These are phyloP conservation scores for Puccinellia tenuiflora DNA, from an alignment of 176 grass and related monocot species.

Conservation along the genomic window DNA sequence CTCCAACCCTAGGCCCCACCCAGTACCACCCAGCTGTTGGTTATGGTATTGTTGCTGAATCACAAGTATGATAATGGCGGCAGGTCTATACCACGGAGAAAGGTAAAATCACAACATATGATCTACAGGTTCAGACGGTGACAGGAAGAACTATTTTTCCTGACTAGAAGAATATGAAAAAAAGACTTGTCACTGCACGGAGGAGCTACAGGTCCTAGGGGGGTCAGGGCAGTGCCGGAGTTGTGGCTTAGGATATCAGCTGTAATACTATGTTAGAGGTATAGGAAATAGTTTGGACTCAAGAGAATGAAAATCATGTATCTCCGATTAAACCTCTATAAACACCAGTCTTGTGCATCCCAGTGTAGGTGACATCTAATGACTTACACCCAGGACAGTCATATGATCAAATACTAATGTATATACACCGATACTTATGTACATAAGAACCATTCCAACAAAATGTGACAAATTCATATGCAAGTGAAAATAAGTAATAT, in stretches of 20 bases:
- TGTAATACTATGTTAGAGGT: background rate
- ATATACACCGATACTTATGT: background rate
- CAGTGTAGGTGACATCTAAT: background rate
- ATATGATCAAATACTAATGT: background rate
- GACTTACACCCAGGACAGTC: background rate
- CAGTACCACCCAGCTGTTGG: background rate
- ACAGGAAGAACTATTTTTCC: background rate
- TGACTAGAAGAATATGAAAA: background rate
- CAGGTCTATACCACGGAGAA: background rate
- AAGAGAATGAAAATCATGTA: background rate
- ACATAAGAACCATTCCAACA: background rate
- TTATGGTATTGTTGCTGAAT: background rate
- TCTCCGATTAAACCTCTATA: background rate
- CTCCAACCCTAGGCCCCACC: background rate
- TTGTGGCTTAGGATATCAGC: background rate
- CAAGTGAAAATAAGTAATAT: background rate
- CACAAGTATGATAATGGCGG: background rate
- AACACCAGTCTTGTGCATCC: background rate
- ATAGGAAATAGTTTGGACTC: background rate
- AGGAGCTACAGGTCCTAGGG: background rate
- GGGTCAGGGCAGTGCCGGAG: background rate
- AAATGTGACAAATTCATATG: background rate
- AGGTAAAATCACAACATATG: background rate
- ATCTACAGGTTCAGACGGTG: background rate
- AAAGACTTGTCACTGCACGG: background rate